A percentile compares a stretch with the other conserved stretches of the same genome.
These are phyloP conservation scores for Cokeromyces recurvatus DNA, from an alignment of 371 early-diverging fungal genomes.

Conservation along the genomic window DNA sequence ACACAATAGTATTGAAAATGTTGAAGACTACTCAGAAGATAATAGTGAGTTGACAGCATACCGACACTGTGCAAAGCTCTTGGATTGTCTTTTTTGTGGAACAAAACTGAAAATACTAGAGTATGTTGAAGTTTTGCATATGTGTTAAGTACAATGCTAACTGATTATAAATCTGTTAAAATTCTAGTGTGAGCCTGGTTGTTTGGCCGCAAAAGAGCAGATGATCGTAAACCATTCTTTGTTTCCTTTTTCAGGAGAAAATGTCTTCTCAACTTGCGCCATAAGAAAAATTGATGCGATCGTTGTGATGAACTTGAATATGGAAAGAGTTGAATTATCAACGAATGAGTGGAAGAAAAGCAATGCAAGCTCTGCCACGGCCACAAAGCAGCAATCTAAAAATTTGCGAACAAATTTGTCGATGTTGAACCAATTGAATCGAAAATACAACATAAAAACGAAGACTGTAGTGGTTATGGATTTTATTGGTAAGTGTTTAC, in stretches of 20 bases:
- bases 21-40: conserved; percentile 14
- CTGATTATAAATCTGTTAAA: conserved; percentile 20
- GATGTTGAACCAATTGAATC: conserved; percentile 14
- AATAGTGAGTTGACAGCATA: conserved; percentile 15
- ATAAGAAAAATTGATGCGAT: conserved; percentile 16
- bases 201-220: conserved; percentile 16
- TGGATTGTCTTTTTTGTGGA: conserved; percentile 13
- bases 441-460: conserved; percentile 18
- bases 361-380: conserved; percentile 1
- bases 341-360: conserved; percentile 17
- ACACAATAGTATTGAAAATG: conserved; percentile 14
- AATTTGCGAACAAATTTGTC: conserved; percentile 18
- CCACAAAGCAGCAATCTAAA: conserved; percentile 15
- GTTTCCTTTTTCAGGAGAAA: conserved; percentile 9
- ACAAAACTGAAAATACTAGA: conserved; percentile 12
- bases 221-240: conserved; percentile 15
- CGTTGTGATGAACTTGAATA: conserved; percentile 7
- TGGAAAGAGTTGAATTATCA: conserved; percentile 10
- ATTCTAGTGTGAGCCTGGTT: conserved; percentile 19
- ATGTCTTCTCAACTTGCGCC: conserved; percentile 15
- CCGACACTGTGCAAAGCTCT: conserved; percentile 11
- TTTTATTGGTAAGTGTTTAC: conserved; percentile 16
- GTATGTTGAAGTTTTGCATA: conserved; percentile 18
- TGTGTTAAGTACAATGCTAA: conserved; percentile 13
- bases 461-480: conserved; percentile 15